These are phyloP conservation scores for Tetradesmus obliquus DNA, from an alignment of 139 green algal species.

Conservation along the genomic window DNA sequence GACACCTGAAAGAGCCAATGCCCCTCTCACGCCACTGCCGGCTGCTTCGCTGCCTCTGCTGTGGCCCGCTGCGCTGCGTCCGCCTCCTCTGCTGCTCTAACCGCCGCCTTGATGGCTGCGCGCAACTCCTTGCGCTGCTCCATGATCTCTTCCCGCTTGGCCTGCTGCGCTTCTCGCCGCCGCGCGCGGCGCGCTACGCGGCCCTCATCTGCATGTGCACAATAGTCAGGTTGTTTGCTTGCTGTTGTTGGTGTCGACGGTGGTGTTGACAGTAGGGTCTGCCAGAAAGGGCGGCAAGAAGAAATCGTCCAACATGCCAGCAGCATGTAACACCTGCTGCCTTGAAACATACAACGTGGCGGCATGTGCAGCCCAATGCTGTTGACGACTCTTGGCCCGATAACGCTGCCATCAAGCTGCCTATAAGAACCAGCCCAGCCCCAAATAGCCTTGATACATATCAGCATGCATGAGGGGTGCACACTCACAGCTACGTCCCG, in stretches of 20 bases:
- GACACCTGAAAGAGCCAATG: too few species aligned
- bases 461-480: neutral
- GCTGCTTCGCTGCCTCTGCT: constrained; percentile 1
- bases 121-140: constrained; percentile 36
- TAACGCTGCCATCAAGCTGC: neutral
- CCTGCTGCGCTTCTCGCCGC: constrained; percentile 47
- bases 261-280: neutral
- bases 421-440: neutral
- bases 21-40: too few species aligned
- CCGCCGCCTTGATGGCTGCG: constrained; percentile 28
- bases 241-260: neutral
- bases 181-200: constrained; percentile 51
- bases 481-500: neutral
- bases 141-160: constrained; percentile 34
- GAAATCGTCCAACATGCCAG: too few species aligned
- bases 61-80: neutral
- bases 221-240: neutral
- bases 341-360: too few species aligned
- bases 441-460: neutral
- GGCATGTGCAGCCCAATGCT: neutral
- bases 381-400: neutral
- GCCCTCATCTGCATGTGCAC: constrained; percentile 31
- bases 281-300: neutral
- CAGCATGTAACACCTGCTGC: too few species aligned
- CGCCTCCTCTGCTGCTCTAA: constrained; percentile 13